phyloP scores from a whole-genome alignment of 495 filamentous ascomycete species.

The Hypoxylon lenormandii region DNA sequence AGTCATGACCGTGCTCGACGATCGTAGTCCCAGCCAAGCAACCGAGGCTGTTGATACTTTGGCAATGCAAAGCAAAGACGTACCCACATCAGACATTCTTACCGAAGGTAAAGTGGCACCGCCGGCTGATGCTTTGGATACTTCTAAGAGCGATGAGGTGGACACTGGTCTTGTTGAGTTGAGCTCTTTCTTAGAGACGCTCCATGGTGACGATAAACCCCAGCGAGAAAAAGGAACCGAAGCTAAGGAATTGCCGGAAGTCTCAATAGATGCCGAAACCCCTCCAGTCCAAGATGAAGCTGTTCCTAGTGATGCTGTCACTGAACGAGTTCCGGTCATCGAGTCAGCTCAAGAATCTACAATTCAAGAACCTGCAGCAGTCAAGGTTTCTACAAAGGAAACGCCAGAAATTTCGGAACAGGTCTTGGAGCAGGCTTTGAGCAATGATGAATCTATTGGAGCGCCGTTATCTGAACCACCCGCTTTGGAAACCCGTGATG shows the following conservation, averaged over 20 bases:
- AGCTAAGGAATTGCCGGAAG: not conserved
- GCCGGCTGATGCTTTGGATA: slow-evolving; percentile 21
- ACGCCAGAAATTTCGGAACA: not conserved
- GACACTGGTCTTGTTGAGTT: slow-evolving; percentile 8
- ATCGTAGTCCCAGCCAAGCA: slow-evolving; percentile 21
- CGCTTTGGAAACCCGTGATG: not conserved
- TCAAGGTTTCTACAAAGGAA: not conserved
- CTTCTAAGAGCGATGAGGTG: slow-evolving; percentile 6
- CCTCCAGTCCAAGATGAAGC: slow-evolving; percentile 23
- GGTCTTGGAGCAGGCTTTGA: slow-evolving; percentile 4
- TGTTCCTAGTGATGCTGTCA: slow-evolving; percentile 8
- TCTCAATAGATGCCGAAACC: slow-evolving; percentile 4
- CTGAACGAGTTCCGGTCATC: slow-evolving; percentile 3
- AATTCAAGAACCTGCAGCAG: not conserved
- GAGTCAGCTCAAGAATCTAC: not conserved
- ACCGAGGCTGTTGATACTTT: slow-evolving; percentile 10
- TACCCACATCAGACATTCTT: not conserved
- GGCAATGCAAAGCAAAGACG: slow-evolving; percentile 9
- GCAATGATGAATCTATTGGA: slow-evolving; percentile 6
- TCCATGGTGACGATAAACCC: not conserved
- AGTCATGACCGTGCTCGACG: slow-evolving; percentile 42
- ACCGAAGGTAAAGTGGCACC: slow-evolving; percentile 8
- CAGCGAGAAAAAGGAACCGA: not conserved
- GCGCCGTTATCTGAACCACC: not conserved
- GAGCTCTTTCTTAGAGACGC: slow-evolving; percentile 13